These are phyloP conservation scores for Phaeosphaeria sp. DNA, from an alignment of 2,329 filamentous ascomycete genomes.

Conservation along the genomic window DNA sequence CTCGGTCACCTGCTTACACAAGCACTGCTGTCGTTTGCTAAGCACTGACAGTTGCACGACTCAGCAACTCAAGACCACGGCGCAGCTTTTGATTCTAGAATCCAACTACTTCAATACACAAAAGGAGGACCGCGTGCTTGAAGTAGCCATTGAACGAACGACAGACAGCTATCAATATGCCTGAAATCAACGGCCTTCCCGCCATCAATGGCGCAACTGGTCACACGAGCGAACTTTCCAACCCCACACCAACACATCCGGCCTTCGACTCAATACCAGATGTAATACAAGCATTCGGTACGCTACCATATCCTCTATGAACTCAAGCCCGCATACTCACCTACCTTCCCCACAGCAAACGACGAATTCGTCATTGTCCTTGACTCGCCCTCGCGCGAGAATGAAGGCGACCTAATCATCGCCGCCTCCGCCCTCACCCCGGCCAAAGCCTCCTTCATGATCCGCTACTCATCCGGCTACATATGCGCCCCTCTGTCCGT, in stretches of 20 bases:
- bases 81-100: background rate
- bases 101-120: background rate
- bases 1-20: slow-evolving; percentile 35
- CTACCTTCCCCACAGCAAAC: slow-evolving; percentile 36
- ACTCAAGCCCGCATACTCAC: slow-evolving; percentile 8
- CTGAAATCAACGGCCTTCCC: slow-evolving; percentile 23
- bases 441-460: slow-evolving; percentile 93
- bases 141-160: background rate
- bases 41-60: slow-evolving; percentile 10
- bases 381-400: slow-evolving; percentile 90
- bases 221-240: slow-evolving; percentile 21
- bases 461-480: slow-evolving; percentile 86
- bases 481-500: slow-evolving; percentile 86
- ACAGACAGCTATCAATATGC: slow-evolving; percentile 22
- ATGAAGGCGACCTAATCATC: slow-evolving; percentile 98
- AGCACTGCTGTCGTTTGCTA: slow-evolving; percentile 23
- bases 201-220: slow-evolving; percentile 25
- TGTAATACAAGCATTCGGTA: slow-evolving; percentile 54
- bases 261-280: slow-evolving; percentile 57
- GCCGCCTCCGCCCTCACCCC: slow-evolving; percentile 84
- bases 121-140: background rate
- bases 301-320: slow-evolving; percentile 6
- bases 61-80: background rate
- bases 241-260: slow-evolving; percentile 40
- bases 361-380: slow-evolving; percentile 96